These are phyloP conservation scores for Saprolegnia diclina DNA, from an alignment of 352 stramenopile species.

Conservation along the genomic window DNA sequence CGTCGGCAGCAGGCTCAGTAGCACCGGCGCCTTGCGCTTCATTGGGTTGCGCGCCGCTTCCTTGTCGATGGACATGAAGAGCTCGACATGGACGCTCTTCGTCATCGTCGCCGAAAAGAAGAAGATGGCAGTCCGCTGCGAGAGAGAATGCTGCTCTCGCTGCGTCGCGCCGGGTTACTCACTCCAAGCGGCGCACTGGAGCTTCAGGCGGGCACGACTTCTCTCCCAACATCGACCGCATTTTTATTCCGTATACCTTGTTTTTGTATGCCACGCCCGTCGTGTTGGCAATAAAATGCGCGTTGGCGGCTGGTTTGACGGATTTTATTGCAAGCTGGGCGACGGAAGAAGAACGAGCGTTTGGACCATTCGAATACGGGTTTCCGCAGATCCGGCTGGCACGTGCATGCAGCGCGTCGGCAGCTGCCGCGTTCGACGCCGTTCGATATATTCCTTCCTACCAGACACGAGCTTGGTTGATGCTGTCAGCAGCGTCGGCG, in stretches of 20 bases:
- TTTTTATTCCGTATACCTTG: background rate
- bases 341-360: too few relatives aligned
- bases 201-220: background rate
- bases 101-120: background rate
- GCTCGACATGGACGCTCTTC: slow-evolving; percentile 9
- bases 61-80: slow-evolving; percentile 16
- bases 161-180: slow-evolving; percentile 9
- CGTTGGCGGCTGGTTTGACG: too few relatives aligned
- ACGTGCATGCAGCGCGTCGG: too few relatives aligned
- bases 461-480: too few relatives aligned
- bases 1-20: background rate
- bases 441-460: too few relatives aligned
- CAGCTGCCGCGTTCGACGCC: too few relatives aligned
- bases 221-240: background rate
- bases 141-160: background rate
- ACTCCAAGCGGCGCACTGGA: slow-evolving; percentile 3
- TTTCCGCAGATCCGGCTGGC: too few relatives aligned
- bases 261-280: background rate
- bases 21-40: slow-evolving; percentile 2
- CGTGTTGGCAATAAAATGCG: background rate
- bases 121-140: background rate
- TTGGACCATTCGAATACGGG: too few relatives aligned
- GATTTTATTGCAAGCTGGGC: too few relatives aligned
- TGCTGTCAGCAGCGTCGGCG: too few relatives aligned
- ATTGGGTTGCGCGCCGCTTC: background rate